Conservation (phyloP, 352 stramenopile genomes). For the Blastocystis sp. region DNA sequence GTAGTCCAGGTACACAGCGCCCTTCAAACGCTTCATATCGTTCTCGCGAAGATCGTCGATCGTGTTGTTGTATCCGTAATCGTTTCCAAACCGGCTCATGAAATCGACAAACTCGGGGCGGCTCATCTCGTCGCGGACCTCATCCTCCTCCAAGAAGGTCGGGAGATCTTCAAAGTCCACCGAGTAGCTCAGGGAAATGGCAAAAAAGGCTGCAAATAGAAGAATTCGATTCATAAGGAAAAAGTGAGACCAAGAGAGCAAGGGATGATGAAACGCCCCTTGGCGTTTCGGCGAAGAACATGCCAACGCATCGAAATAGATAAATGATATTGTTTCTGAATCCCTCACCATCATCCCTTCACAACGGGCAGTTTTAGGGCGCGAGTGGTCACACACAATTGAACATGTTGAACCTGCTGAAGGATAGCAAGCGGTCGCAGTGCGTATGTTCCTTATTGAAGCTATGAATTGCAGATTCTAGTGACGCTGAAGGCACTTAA, state of each 20-base stretch:
- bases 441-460: background rate
- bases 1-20: constrained; percentile 68
- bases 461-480: constrained; percentile 16
- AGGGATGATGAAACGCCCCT: background rate
- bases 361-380: too few relatives aligned
- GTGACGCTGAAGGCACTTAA: constrained; percentile 60
- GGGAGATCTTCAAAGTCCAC: constrained; percentile 66
- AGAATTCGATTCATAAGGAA: constrained; percentile 19
- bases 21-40: constrained; percentile 67
- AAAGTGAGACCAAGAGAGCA: background rate
- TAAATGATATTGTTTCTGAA: too few relatives aligned
- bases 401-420: constrained; percentile 37
- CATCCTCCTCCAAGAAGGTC: constrained; percentile 49
- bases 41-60: constrained; percentile 47
- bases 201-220: background rate
- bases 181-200: constrained; percentile 21
- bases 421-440: constrained; percentile 54
- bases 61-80: constrained; percentile 68
- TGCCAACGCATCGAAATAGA: background rate
- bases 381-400: background rate
- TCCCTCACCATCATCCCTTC: too few relatives aligned
- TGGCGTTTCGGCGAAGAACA: background rate
- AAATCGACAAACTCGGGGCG: constrained; percentile 64
- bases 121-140: constrained; percentile 18
- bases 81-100: constrained; percentile 48